A percentile compares a stretch with the other conserved stretches of the same genome.
Evolutionary conservation across 1,139 yeast genomes (phyloP).

Genomic region (Yamadazyma aaseri): DNA sequence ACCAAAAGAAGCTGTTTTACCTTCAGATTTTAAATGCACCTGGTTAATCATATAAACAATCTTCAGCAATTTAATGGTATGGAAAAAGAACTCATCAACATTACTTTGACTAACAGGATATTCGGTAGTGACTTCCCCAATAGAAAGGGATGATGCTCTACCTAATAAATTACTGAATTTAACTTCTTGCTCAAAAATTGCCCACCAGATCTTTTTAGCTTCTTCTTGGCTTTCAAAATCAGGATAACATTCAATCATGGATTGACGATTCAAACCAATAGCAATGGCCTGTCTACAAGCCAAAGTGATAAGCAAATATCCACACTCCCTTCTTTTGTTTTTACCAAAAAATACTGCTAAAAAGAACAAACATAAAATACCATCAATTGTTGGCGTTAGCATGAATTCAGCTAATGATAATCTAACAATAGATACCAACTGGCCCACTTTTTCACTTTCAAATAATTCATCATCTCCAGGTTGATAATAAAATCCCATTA

Average conservation of each 20-base stretch:
- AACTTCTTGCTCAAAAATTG: slow-evolving; percentile 11
- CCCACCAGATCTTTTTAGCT: slow-evolving; percentile 15
- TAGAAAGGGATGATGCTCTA: slow-evolving; percentile 11
- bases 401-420: slow-evolving; percentile 39
- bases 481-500: slow-evolving; percentile 23
- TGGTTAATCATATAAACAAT: slow-evolving; percentile 6
- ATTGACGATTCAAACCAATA: slow-evolving; percentile 40
- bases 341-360: slow-evolving; percentile 39
- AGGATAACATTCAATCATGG: slow-evolving; percentile 19
- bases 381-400: slow-evolving; percentile 39
- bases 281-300: slow-evolving; percentile 44
- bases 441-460: slow-evolving; percentile 15
- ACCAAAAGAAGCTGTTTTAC: neutral
- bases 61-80: slow-evolving; percentile 3
- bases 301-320: slow-evolving; percentile 38
- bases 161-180: slow-evolving; percentile 13
- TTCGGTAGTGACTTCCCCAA: slow-evolving; percentile 7
- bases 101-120: neutral
- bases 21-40: neutral
- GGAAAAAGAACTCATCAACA: slow-evolving; percentile 2
- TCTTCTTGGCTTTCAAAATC: slow-evolving; percentile 10
- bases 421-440: slow-evolving; percentile 23
- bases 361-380: slow-evolving; percentile 38
- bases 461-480: slow-evolving; percentile 8
- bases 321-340: slow-evolving; percentile 41